Percentiles rank a stretch among this genome's conserved stretches.
Conservation (phyloP, 1,139 yeast genomes). For the Pichia terricola region DNA sequence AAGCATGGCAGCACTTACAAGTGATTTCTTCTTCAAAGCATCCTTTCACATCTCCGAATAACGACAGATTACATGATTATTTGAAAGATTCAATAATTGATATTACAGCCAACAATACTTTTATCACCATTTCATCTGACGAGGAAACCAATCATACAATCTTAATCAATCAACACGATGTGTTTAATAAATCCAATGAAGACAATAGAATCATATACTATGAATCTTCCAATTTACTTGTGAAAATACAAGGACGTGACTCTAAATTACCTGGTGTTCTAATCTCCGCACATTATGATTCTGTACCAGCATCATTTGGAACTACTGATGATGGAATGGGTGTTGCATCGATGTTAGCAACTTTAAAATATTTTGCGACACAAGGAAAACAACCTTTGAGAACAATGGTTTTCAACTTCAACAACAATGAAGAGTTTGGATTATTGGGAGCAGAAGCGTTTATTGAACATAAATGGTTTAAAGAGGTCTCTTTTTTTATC, state of each 20-base stretch:
- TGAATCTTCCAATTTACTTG: conserved; percentile 73
- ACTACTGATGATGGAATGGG: conserved; percentile 94
- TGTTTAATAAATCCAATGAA: conserved; percentile 32
- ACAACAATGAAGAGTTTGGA: conserved; percentile 88
- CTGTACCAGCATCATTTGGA: conserved; percentile 82
- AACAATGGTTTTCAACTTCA: conserved; percentile 73
- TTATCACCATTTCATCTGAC: conserved; percentile 40
- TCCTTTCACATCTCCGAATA: conserved; percentile 69
- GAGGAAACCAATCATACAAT: conserved; percentile 32
- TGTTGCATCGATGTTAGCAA: conserved; percentile 71
- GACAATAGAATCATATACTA: conserved; percentile 49
- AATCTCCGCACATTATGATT: conserved; percentile 80
- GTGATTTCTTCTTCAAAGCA: conserved; percentile 30
- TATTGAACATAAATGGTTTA: conserved; percentile 65
- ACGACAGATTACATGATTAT: conserved; percentile 68
- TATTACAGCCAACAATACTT: conserved; percentile 25
- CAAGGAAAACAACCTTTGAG: conserved; percentile 47
- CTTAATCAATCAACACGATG: conserved; percentile 39
- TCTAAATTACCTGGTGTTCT: conserved; percentile 53
- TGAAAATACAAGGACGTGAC: conserved; percentile 57
- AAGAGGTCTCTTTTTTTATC: conserved; percentile 53
- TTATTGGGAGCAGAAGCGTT: conserved; percentile 75
- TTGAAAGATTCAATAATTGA: conserved; percentile 36
- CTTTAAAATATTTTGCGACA: conserved; percentile 41
- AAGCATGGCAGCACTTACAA: conserved; percentile 12